Base-by-base conservation (phyloP, 805 yeast genomes). In the Candida vartiovaarae region DNA sequence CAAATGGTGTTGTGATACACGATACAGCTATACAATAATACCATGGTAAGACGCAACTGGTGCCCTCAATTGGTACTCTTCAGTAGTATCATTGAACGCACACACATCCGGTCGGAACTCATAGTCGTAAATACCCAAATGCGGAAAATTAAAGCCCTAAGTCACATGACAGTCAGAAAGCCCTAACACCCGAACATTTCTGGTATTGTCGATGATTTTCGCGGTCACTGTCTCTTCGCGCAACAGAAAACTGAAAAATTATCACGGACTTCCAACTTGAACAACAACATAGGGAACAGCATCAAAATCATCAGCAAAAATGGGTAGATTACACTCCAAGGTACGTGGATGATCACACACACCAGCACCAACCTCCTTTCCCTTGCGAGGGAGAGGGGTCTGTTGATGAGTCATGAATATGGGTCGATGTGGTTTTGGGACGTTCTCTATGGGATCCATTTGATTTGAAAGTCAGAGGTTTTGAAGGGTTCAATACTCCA, bases 291-390 rank as follows among this genome's bases (percentile, higher is more conserved):
- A 20, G 28, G 8, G 36, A 30, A 38, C 35, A 35, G 26, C 48
- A 42, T 23, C 50, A 50, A 55, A 66, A 60, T 63, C 67, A 70
- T 63, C 71, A 70, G 66, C 74, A 81, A 85, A 78, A 72, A 91
- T 91, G 99, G 99, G 95, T 90, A 96, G 99, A 80, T 82, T 91
- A 90, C 98, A 91, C 88, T 85, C 96, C 77, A 76, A 85, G 73
- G 95, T 85, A 84, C 79, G 95, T 84, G 52, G 47, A 46, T 48
- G 43, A 47, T 34, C 41, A 27, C 33, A 34, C 41, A 26, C 34
- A 38, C 29, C 38, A 39, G 41, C 48, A 48, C 50, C 47, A 37
- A 15, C 35, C 35, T 15, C 15, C 26, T 20, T 15, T 5, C 23
- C 20, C 35, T 40, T 34, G 47, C 42, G 47, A 46, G 41, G 40